A percentile compares a stretch with the other conserved stretches of the same genome.
phyloP scores from a whole-genome alignment of 257 asterid species.

The Nicotiana obtusifolia region DNA sequence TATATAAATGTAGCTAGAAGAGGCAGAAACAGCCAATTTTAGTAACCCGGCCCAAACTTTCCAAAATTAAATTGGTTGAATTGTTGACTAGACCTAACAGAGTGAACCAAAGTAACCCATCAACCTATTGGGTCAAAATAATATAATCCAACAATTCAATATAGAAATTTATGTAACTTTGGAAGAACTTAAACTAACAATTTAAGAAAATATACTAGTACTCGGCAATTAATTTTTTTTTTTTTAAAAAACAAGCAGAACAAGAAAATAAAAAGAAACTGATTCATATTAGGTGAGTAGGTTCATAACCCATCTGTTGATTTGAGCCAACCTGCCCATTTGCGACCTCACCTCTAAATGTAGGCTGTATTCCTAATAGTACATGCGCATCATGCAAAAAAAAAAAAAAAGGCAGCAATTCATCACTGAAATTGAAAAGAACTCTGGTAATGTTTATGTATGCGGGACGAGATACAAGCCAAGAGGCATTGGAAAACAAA shows the following conservation, averaged over 20 bases:
- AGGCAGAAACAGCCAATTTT: neutral
- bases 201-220: neutral
- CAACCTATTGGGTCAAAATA: too few relatives aligned
- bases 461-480: constrained; percentile 18
- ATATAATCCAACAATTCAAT: too few relatives aligned
- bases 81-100: neutral
- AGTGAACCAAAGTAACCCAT: neutral
- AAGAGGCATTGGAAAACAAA: constrained; percentile 14
- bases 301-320: neutral
- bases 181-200: neutral
- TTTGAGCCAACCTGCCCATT: neutral
- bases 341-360: neutral
- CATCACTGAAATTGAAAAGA: neutral
- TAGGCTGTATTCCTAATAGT: neutral
- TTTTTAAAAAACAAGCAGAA: neutral
- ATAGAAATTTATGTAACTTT: too few relatives aligned
- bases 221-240: too few relatives aligned
- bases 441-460: constrained; percentile 2
- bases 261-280: neutral
- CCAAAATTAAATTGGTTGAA: too few relatives aligned
- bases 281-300: neutral
- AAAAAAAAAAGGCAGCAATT: neutral
- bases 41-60: too few relatives aligned
- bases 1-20: neutral
- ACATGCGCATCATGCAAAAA: neutral